Evolutionary conservation across 2,329 filamentous ascomycete genomes (phyloP), one percentile per base, ranked within the genome.

Genomic region (Epichloe glyceriae): DNA sequence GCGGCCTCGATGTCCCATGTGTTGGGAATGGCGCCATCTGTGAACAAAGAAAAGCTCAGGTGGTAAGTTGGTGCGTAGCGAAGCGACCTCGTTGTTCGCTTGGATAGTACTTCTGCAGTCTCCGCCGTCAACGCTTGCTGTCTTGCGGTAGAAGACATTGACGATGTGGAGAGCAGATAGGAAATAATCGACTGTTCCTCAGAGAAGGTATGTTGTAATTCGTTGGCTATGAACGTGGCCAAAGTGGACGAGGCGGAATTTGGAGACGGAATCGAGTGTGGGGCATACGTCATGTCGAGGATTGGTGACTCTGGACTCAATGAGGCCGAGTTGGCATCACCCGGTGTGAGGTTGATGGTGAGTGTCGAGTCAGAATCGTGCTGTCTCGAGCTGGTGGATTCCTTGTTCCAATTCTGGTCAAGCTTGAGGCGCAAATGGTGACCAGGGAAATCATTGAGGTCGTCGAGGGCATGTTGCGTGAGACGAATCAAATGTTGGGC

Each of bases 61-160:
- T 98, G 93, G 64, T 97, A 98, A 0, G 88, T 95, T 14, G 90
- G 83, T 4, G 93, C 85, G 64, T 96, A 95, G 64, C 91, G 94
- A 61, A 97, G 78, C 0, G 89, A 88, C 47, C 89, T 78, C 2
- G 86, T 93, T 37, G 86, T 86, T 54, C 89, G 85, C 76, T 74
- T 85, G 60, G 69, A 78, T 58, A 80, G 72, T 1, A 75, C 71
- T 40, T 80, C 79, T 22, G 75, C 70, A 0, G 74, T 69, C 34
- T 80, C 73, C 35, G 75, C 70, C 0, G 71, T 68, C 39, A 78
- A 57, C 5, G 70, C 70, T 52, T 73, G 70, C 3, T 73, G 67
- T 48, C 70, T 67, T 52, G 62, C 60, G 55, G 74, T 72, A 38
- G 71, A 67, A 4, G 75, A 74, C 22, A 76, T 72, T 6, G 77